Conservation (phyloP, 2,329 filamentous ascomycete genomes). For the Hymenoscyphus infarciens region DNA sequence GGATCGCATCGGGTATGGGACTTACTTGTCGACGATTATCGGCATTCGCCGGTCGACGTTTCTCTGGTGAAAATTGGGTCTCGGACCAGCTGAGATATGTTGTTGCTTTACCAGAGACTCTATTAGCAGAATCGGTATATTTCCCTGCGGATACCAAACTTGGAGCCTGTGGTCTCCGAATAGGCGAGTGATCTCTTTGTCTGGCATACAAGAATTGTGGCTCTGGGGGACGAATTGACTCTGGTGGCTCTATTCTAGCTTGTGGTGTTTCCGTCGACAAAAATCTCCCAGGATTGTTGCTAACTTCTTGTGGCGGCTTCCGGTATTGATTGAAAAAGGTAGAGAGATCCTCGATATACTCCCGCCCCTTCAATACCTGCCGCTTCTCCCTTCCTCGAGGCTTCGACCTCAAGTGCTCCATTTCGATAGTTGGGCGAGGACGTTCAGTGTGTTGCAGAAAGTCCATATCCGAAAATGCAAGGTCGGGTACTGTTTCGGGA, state of each 20-base stretch:
- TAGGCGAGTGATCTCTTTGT: neutral
- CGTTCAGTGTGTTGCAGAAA: slow-evolving; percentile 38
- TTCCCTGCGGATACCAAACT: neutral
- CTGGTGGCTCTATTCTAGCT: slow-evolving; percentile 2
- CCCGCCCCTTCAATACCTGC: slow-evolving; percentile 20
- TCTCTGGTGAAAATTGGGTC: slow-evolving; percentile 22
- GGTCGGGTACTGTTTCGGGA: slow-evolving; percentile 44
- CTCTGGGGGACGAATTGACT: neutral
- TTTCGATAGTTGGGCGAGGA: slow-evolving; percentile 21
- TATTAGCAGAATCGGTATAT: slow-evolving; percentile 9
- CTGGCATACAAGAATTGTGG: neutral
- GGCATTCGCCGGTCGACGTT: neutral
- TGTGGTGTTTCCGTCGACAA: neutral
- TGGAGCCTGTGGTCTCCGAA: neutral
- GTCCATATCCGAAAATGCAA: slow-evolving; percentile 50
- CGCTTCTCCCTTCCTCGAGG: slow-evolving; percentile 28
- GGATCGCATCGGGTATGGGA: slow-evolving; percentile 26
- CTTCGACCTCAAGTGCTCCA: slow-evolving; percentile 31
- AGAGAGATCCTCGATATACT: slow-evolving; percentile 34
- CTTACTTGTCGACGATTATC: slow-evolving; percentile 14
- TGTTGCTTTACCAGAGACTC: slow-evolving; percentile 17
- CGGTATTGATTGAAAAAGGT: slow-evolving; percentile 29
- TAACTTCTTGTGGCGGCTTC: slow-evolving; percentile 17
- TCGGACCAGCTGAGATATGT: slow-evolving; percentile 32
- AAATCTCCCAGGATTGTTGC: slow-evolving; percentile 8